Conservation (phyloP, 2,329 filamentous ascomycete species). For the Paecilomyces formosus region DNA sequence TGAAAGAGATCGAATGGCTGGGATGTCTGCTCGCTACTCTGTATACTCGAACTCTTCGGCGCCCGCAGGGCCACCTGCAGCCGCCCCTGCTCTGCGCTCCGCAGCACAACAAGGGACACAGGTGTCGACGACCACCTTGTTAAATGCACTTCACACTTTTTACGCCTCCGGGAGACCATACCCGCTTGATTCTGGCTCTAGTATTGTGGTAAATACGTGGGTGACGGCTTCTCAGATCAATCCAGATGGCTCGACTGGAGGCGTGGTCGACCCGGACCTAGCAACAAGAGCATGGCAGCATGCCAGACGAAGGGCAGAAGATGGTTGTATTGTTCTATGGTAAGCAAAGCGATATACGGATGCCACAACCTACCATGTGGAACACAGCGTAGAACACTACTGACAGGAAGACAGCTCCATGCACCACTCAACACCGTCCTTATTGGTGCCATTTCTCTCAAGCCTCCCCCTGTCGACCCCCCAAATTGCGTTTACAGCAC, state of each 20-base stretch:
- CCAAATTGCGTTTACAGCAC: constrained; percentile 63
- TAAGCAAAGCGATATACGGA: constrained; percentile 38
- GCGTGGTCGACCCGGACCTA: constrained; percentile 72
- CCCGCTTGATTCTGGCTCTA: constrained; percentile 79
- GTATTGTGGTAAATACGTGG: constrained; percentile 93
- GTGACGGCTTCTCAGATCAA: constrained; percentile 68
- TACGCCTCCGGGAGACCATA: constrained; percentile 80
- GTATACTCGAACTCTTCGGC: constrained; percentile 57
- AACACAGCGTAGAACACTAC: neutral
- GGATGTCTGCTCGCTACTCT: constrained; percentile 55
- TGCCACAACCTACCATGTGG: constrained; percentile 10
- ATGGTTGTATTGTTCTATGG: constrained; percentile 87
- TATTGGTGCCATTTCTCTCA: constrained; percentile 72
- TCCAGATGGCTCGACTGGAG: constrained; percentile 61
- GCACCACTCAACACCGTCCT: constrained; percentile 78
- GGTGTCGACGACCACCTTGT: constrained; percentile 83
- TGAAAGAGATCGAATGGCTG: neutral
- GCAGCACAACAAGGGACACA: constrained; percentile 65
- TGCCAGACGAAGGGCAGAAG: constrained; percentile 85
- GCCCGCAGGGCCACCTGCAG: constrained; percentile 34
- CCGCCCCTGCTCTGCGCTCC: constrained; percentile 37
- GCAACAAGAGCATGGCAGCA: constrained; percentile 90
- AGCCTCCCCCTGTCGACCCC: constrained; percentile 76
- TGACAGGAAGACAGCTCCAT: constrained; percentile 57
- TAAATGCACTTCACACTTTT: constrained; percentile 85